Conservation (phyloP, 768 basidiomycete species). For the Boletus sp. region DNA sequence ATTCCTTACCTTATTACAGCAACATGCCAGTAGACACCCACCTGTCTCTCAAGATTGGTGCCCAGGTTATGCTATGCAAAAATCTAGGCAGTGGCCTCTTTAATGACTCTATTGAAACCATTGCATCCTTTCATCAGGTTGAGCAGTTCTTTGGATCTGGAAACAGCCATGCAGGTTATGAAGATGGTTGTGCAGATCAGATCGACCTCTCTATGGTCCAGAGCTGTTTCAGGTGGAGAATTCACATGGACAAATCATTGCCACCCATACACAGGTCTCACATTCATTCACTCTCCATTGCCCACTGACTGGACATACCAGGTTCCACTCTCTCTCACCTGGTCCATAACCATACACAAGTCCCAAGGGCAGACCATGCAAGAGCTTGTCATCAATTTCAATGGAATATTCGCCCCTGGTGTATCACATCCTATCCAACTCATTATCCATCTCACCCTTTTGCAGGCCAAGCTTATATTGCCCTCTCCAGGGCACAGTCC, state of each 20-base stretch:
- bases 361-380: background rate
- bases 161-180: background rate
- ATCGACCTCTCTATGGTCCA: background rate
- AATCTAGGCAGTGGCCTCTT: background rate
- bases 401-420: background rate
- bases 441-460: background rate
- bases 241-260: background rate
- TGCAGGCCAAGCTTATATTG: background rate
- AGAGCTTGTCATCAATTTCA: background rate
- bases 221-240: background rate
- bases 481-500: background rate
- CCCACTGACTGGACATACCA: background rate
- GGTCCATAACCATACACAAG: background rate
- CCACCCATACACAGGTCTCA: background rate
- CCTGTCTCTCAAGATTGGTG: background rate
- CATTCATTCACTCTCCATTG: fast-evolving
- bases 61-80: background rate
- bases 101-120: background rate
- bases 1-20: background rate
- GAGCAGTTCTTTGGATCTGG: background rate
- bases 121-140: background rate
- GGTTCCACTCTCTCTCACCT: background rate
- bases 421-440: fast-evolving
- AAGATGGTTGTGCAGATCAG: background rate
- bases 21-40: background rate